These are phyloP conservation scores for Trichoderma aggressivum DNA, from an alignment of 2,329 filamentous ascomycete genomes.

Conservation along the genomic window DNA sequence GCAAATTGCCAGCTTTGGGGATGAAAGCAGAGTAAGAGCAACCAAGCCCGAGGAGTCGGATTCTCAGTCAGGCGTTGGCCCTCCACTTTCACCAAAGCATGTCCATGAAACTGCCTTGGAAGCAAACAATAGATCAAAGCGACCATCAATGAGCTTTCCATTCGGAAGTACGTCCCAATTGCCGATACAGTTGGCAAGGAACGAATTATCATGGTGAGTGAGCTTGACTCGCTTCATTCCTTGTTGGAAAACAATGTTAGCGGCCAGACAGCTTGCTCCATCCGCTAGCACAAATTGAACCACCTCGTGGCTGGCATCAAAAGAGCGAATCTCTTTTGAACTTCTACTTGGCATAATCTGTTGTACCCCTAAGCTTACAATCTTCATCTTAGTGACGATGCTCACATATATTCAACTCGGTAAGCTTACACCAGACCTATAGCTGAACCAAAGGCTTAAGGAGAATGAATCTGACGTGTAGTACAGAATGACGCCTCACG, in stretches of 20 bases:
- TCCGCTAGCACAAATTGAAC: not conserved
- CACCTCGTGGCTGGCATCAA: not conserved
- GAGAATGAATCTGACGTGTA: not conserved
- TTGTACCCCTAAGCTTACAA: not conserved
- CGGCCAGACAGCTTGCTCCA: not conserved
- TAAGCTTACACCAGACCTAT: not conserved
- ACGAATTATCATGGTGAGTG: not conserved
- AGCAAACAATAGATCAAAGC: constrained; percentile 21
- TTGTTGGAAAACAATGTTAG: not conserved
- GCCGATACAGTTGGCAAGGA: not conserved
- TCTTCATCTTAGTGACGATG: not conserved
- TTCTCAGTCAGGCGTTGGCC: constrained; percentile 23
- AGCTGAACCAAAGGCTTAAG: not conserved
- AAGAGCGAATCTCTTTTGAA: not conserved
- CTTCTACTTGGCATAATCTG: not conserved
- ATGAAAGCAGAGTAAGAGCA: constrained; percentile 48
- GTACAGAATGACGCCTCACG: not conserved
- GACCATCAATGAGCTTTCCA: constrained; percentile 31
- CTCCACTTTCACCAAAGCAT: constrained; percentile 27
- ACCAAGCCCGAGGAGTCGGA: constrained; percentile 41
- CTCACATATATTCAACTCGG: not conserved
- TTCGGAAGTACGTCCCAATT: not conserved
- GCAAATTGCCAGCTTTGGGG: constrained; percentile 44
- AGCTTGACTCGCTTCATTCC: not conserved
- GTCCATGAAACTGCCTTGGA: constrained; percentile 23